Evolutionary conservation across 2,329 filamentous ascomycete genomes (phyloP).

Genomic region (Phialocephala subalpina): DNA sequence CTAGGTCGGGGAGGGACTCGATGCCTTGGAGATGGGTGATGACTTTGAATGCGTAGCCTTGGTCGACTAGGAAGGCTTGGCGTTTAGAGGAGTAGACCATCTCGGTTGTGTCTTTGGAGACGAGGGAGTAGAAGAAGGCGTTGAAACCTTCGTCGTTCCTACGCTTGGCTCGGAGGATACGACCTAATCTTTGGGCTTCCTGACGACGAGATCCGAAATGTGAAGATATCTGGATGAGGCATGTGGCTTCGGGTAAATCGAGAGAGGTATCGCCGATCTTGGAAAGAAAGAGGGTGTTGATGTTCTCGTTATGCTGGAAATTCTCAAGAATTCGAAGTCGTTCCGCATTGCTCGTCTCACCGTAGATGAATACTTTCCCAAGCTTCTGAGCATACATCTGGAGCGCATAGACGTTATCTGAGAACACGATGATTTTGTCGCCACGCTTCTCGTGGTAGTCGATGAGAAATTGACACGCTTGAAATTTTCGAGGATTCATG

Average conservation of each 20-base stretch:
- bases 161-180: conserved; percentile 93
- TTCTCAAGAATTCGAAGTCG: conserved; percentile 89
- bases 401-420: conserved; percentile 94
- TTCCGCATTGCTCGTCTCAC: conserved; percentile 85
- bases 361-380: conserved; percentile 89
- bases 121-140: conserved; percentile 97
- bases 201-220: conserved; percentile 97
- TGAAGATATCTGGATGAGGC: conserved; percentile 95
- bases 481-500: conserved; percentile 98
- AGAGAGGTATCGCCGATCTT: conserved; percentile 99
- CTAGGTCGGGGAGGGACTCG: conserved; percentile 81
- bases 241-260: conserved; percentile 94
- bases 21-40: conserved; percentile 96
- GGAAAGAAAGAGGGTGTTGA: conserved; percentile 94
- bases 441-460: conserved; percentile 95
- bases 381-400: conserved; percentile 85
- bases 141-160: conserved; percentile 99
- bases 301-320: conserved; percentile 89
- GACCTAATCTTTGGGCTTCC: conserved; percentile 91
- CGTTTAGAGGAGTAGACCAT: conserved; percentile 98
- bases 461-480: conserved; percentile 97
- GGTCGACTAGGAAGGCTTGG: conserved; percentile 96
- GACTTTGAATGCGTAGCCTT: conserved; percentile 98
- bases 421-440: conserved; percentile 98
- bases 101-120: conserved; percentile 96